Evolutionary conservation across 1,284 basidiomycete species (phyloP).

Genomic region (Wolfiporia cocos): DNA sequence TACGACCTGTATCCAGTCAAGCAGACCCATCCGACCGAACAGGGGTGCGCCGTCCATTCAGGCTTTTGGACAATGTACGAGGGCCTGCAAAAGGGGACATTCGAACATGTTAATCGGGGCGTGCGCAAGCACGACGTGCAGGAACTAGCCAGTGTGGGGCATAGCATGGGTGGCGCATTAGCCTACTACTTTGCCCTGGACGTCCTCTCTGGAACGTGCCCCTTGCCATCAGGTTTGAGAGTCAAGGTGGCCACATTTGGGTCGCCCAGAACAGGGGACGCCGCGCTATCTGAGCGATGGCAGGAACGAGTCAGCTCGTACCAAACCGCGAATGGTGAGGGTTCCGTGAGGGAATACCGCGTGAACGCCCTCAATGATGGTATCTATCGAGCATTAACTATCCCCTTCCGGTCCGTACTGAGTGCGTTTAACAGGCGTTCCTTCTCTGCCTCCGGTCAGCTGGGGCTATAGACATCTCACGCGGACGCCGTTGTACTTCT

Average conservation of each 20-base stretch:
- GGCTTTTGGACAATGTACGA: conserved; percentile 49
- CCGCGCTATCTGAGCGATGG: conserved; percentile 36
- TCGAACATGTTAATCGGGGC: conserved; percentile 59
- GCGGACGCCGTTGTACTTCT: conserved; percentile 38
- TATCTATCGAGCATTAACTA: conserved; percentile 2
- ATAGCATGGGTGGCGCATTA: conserved; percentile 43
- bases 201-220: conserved; percentile 28
- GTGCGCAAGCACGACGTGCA: conserved; percentile 44
- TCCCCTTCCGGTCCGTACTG: conserved; percentile 2
- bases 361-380: conserved; percentile 54
- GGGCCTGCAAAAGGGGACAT: conserved; percentile 42
- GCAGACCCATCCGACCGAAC: conserved; percentile 28
- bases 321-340: conserved; percentile 29
- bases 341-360: conserved; percentile 37
- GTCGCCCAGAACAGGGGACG: conserved; percentile 41
- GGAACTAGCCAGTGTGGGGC: conserved; percentile 34
- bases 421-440: conserved; percentile 34
- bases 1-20: conserved; percentile 37
- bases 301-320: conserved; percentile 28
- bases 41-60: conserved; percentile 35
- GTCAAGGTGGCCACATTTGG: conserved; percentile 45
- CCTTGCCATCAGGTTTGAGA: conserved; percentile 18
- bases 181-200: conserved; percentile 42
- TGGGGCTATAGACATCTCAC: conserved; percentile 50
- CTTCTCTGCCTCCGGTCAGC: conserved; percentile 39